phyloP scores from a whole-genome alignment of 139 green algal genomes.

The Haematococcus lacustris region DNA sequence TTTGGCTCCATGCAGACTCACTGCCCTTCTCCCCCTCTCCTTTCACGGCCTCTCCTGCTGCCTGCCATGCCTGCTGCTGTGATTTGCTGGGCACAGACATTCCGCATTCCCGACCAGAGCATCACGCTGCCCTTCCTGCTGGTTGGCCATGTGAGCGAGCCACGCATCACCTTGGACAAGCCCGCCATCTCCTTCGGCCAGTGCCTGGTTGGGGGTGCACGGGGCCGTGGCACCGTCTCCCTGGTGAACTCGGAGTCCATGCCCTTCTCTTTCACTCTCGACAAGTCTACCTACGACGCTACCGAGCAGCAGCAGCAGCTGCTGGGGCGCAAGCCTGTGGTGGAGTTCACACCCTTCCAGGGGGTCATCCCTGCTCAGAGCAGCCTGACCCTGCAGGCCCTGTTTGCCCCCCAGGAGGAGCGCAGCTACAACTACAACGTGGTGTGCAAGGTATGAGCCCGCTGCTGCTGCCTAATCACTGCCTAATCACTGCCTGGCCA shows the following conservation, averaged over 20 bases:
- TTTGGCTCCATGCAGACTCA: no score
- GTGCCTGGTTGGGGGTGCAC: slow-evolving; percentile 32
- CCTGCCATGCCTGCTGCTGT: not conserved
- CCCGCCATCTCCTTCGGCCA: slow-evolving; percentile 65
- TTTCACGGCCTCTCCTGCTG: no score
- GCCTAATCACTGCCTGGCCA: no score
- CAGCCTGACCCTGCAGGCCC: slow-evolving; percentile 32
- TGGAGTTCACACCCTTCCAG: slow-evolving; percentile 48
- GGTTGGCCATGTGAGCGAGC: slow-evolving; percentile 61
- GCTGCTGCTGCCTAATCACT: no score
- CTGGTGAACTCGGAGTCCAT: slow-evolving; percentile 68
- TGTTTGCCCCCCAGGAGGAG: slow-evolving; percentile 49
- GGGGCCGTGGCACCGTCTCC: slow-evolving; percentile 13
- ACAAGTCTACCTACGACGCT: slow-evolving; percentile 60
- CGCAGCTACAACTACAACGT: slow-evolving; percentile 69
- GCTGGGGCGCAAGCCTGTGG: slow-evolving; percentile 30
- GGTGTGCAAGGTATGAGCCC: slow-evolving; percentile 39
- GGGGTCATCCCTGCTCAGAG: slow-evolving; percentile 51
- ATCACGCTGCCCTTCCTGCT: slow-evolving; percentile 66
- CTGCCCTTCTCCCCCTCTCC: no score
- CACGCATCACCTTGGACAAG: slow-evolving; percentile 58
- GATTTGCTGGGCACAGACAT: slow-evolving; percentile 16
- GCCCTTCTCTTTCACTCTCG: slow-evolving; percentile 54
- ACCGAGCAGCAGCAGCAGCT: slow-evolving; percentile 35
- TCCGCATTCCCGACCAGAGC: slow-evolving; percentile 62